Percentiles rank a stretch among this genome's conserved stretches.
These are phyloP conservation scores for Moricandia arvensis DNA, from an alignment of 345 rosid genomes.

Conservation along the genomic window DNA sequence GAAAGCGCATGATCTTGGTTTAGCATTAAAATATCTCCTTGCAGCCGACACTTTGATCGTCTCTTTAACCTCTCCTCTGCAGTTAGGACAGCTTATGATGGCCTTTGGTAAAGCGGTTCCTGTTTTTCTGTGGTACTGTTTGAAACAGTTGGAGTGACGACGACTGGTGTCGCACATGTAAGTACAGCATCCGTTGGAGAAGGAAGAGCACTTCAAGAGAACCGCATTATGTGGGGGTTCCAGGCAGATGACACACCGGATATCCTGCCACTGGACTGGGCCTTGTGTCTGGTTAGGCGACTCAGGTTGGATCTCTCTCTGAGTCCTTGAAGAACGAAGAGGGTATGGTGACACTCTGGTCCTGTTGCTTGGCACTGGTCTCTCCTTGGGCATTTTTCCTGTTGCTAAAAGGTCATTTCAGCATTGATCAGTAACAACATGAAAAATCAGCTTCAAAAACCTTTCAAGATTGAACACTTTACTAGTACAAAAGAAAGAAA, in stretches of 20 bases:
- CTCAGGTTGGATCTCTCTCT: not conserved
- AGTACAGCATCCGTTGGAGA: slow-evolving; percentile 80
- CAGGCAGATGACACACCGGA: slow-evolving; percentile 79
- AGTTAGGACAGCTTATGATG: slow-evolving; percentile 68
- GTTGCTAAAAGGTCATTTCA: not conserved
- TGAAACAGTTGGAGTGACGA: slow-evolving; percentile 85
- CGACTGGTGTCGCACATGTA: slow-evolving; percentile 92
- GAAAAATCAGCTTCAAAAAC: not conserved
- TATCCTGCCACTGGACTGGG: slow-evolving; percentile 65
- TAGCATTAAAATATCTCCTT: slow-evolving; percentile 57
- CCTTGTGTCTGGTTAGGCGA: not conserved
- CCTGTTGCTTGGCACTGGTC: not conserved
- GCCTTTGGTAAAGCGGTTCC: slow-evolving; percentile 39
- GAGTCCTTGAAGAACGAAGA: slow-evolving; percentile 20
- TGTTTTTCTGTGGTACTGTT: slow-evolving; percentile 63
- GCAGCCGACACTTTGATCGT: slow-evolving; percentile 74
- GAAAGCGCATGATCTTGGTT: slow-evolving; percentile 68
- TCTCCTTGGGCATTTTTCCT: not conserved
- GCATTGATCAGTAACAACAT: not conserved
- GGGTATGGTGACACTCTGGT: slow-evolving; percentile 25
- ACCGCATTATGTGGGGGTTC: slow-evolving; percentile 91
- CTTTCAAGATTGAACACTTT: no score
- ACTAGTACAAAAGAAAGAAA: no score
- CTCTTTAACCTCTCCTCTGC: slow-evolving; percentile 79
- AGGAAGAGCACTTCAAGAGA: slow-evolving; percentile 79